These are phyloP conservation scores for Fusarium scirpi DNA, from an alignment of 2,329 filamentous ascomycete species.

Conservation along the genomic window DNA sequence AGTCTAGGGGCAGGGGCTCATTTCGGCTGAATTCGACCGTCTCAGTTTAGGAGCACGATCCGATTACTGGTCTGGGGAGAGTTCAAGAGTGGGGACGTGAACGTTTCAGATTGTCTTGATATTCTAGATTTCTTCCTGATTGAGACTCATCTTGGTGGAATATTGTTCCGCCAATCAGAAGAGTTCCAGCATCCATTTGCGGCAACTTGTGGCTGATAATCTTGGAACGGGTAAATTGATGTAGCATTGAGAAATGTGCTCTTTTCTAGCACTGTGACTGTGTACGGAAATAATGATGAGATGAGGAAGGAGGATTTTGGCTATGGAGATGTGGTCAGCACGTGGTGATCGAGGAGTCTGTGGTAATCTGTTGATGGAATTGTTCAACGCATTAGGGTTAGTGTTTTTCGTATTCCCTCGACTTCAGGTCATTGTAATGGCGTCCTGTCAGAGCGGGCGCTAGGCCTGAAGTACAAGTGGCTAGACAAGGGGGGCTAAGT, in stretches of 20 bases:
- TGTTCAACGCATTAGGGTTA: not conserved
- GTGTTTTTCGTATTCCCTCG: not conserved
- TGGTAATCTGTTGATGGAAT: not conserved
- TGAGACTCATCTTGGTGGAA: slow-evolving; percentile 2
- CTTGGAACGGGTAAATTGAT: not conserved
- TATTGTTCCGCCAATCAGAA: slow-evolving; percentile 5
- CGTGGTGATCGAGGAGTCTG: not conserved
- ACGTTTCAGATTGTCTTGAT: slow-evolving; percentile 5
- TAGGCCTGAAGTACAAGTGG: not conserved
- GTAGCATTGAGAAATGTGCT: not conserved
- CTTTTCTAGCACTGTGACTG: not conserved
- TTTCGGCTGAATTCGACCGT: not conserved
- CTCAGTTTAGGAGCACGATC: not conserved
- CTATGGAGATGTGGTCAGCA: not conserved
- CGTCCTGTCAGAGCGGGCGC: not conserved
- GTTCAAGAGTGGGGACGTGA: not conserved
- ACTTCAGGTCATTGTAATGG: not conserved
- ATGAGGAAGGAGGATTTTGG: not conserved
- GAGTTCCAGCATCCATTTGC: rapidly evolving
- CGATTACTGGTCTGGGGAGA: not conserved
- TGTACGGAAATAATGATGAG: not conserved
- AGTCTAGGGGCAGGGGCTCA: not conserved
- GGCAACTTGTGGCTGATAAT: not conserved
- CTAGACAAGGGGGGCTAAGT: not conserved
- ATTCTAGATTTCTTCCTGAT: slow-evolving; percentile 19